These are phyloP conservation scores for Triticum dicoccoides DNA, from an alignment of 176 grass and related monocot genomes.

Conservation along the genomic window DNA sequence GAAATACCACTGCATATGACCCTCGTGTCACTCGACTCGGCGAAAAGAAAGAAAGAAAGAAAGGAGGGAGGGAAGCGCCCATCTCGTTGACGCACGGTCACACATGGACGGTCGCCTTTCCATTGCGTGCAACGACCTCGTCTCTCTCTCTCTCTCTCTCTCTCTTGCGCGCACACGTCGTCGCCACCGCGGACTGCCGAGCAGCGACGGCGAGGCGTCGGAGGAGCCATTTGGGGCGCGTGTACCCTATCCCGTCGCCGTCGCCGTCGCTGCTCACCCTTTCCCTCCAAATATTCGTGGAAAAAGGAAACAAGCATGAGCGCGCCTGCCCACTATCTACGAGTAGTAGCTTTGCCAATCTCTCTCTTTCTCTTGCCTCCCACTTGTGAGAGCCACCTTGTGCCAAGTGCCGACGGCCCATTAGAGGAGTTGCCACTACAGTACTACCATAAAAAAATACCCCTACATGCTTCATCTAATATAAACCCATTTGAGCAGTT, in stretches of 20 bases:
- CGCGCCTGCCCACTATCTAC: not conserved
- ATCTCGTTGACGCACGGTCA: not conserved
- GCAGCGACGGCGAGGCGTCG: not conserved
- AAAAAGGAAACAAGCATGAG: not conserved
- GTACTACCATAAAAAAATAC: too few species aligned
- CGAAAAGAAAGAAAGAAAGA: not conserved
- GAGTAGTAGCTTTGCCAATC: not conserved
- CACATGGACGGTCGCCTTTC: not conserved
- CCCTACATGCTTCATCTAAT: too few species aligned
- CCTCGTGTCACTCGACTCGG: not conserved
- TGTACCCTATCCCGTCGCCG: not conserved
- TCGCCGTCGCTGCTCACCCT: not conserved
- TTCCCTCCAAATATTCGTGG: slow-evolving; percentile 19
- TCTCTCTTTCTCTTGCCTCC: not conserved
- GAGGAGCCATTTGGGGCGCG: not conserved
- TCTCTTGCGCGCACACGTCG: not conserved
- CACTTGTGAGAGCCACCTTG: not conserved
- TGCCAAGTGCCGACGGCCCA: not conserved
- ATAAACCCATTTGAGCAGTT: too few species aligned
- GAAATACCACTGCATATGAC: too few species aligned
- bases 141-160: not conserved
- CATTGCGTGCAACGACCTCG: not conserved
- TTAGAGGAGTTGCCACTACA: too few species aligned
- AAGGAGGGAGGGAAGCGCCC: not conserved
- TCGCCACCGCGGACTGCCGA: not conserved